Conservation (phyloP, 2,329 filamentous ascomycete species). For the Botrytis medusae region DNA sequence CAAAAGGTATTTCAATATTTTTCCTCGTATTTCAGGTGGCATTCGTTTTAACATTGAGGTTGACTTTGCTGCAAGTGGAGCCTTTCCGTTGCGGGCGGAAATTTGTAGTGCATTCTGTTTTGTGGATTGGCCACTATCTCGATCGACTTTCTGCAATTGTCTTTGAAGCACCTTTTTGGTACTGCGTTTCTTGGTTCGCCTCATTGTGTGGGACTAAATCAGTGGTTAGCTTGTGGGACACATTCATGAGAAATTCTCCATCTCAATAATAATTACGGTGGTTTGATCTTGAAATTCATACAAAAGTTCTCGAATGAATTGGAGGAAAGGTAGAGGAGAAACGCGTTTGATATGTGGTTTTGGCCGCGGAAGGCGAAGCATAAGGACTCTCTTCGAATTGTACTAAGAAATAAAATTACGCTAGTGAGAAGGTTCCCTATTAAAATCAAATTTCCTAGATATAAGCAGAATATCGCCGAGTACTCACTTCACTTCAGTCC, state of each 20-base stretch:
- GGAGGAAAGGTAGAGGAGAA: neutral
- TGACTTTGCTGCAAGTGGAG: neutral
- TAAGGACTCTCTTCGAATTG: neutral
- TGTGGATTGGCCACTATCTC: neutral
- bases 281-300: neutral
- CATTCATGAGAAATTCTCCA: neutral
- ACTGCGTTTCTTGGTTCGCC: neutral
- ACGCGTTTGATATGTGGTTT: neutral
- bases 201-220: neutral
- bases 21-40: neutral
- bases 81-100: neutral
- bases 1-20: neutral
- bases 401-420: neutral
- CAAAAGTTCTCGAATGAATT: neutral
- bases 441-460: neutral
- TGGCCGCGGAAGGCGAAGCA: neutral
- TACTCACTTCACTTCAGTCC: neutral
- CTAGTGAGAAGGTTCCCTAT: neutral
- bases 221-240: neutral
- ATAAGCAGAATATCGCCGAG: accelerated
- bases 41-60: neutral
- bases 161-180: neutral
- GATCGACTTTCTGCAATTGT: no score
- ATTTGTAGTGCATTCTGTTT: neutral
- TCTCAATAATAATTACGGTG: neutral